Evolutionary conservation across 1,139 yeast genomes (phyloP), one percentile per base, ranked within the genome.

Genomic region (Kluyveromyces sp.): DNA sequence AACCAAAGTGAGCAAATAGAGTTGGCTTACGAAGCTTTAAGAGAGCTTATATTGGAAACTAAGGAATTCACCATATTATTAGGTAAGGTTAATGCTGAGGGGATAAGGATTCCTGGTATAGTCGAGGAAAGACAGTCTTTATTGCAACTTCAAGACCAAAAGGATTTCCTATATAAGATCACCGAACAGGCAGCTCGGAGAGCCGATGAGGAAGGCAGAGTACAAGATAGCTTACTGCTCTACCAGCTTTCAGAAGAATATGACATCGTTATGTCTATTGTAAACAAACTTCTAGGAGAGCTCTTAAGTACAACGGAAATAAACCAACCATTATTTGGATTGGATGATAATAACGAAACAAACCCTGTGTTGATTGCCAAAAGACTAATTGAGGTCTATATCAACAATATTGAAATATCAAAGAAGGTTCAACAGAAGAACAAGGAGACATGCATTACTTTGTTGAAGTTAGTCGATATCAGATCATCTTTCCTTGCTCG

Each of bases 161-260:
- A 70, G 39, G 75, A 73, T 48, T 82, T 72, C 56, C 66, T 88
- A 45, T 74, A 76, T 45, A 78, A 79, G 49, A 88, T 92, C 41
- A 81, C 95, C 4, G 95, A 85, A 59, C 80, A 79, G 50, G 89
- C 96, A 29, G 97, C 97, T 2, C 73, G 75, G 45, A 81, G 79
- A 56, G 95, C 97, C 31, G 94, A 87, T 60, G 95, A 88, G 55
- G 97, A 89, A 61, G 97, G 97, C 3, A 76, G 96, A 58, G 74
- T 82, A 4, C 79, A 85, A 51, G 97, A 94, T 62, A 88, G 97
- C 7, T 77, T 94, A 48, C 70, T 87, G 47, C 72, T 92, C 48
- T 92, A 87, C 62, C 96, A 90, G 68, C 75, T 90, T 52, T 79
- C 96, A 46, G 94, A 87, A 66, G 96, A 90, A 58, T 85, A 83